Percentiles rank a stretch among this genome's conserved stretches.
Evolutionary conservation across 2,329 filamentous ascomycete species (phyloP).

Genomic region (Fusarium sp.): DNA sequence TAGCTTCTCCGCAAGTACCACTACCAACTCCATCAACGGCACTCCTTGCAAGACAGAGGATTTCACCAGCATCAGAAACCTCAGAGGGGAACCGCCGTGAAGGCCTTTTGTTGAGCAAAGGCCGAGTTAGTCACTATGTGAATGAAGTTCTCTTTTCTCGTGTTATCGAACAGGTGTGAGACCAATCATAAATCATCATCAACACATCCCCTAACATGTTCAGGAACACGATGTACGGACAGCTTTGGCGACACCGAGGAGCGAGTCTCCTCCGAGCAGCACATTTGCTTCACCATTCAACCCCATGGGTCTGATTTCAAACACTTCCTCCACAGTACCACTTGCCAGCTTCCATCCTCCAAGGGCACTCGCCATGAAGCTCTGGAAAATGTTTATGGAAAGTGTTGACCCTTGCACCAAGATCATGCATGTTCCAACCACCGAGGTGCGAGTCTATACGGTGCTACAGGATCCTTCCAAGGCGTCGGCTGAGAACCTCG

Average conservation of each 20-base stretch:
- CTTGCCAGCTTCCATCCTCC: constrained; percentile 41
- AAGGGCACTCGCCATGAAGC: constrained; percentile 41
- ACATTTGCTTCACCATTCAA: constrained; percentile 44
- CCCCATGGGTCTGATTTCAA: constrained; percentile 50
- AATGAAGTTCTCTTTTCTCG: constrained; percentile 52
- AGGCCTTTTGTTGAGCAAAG: constrained; percentile 48
- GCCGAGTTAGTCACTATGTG: constrained; percentile 51
- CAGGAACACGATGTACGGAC: constrained; percentile 44
- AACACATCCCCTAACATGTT: not conserved
- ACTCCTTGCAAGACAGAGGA: not conserved
- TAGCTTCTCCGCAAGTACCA: constrained; percentile 9
- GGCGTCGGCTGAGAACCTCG: constrained; percentile 46
- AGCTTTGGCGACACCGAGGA: constrained; percentile 36
- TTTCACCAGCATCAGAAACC: not conserved
- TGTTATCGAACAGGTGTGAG: constrained; percentile 49
- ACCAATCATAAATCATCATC: not conserved
- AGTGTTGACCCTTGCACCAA: constrained; percentile 47
- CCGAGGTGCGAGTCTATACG: constrained; percentile 50
- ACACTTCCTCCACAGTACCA: constrained; percentile 26
- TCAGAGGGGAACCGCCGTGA: not conserved
- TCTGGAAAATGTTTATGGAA: constrained; percentile 49
- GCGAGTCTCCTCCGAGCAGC: not conserved
- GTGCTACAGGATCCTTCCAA: constrained; percentile 45
- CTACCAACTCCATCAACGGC: not conserved
- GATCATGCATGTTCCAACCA: constrained; percentile 46